Base-by-base conservation (phyloP, 2,329 filamentous ascomycete genomes). In the Elsinoe necatrix region DNA sequence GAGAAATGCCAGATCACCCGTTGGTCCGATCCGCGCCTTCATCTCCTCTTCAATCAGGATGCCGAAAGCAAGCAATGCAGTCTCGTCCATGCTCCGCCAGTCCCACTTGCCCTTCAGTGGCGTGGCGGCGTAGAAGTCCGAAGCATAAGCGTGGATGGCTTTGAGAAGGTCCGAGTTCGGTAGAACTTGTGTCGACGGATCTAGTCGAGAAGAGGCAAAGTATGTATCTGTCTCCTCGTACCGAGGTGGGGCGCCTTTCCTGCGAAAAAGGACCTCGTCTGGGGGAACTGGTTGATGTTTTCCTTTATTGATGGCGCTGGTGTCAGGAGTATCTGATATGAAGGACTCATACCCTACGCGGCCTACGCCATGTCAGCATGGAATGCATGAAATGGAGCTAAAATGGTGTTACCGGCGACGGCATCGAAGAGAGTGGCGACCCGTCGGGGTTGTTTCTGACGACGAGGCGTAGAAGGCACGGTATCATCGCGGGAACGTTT, bases 181-280 rank as follows among this genome's bases (percentile, higher is more conserved):
- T 14, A 91, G 73, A 7, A 73, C 65, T 50, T 74, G 73, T 11
- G 72, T 70, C 2, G 73, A 73, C 1, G 60, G 25, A 12, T 81
- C 71, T n/a, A 81, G 69, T 27, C 74, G 68, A 56, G 82, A 79
- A 66, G 85, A 78, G 3, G 84, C 80, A 63, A 80, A 81, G 71
- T 90, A 91, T 59, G 85, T 75, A 68, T 90, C 86, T 58, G 82
- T 77, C 69, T 90, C 86, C 56, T 79, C 79, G 65, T 83, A 89
- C 55, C 86, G 81, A 18, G 75, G 71, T 1, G 86, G 86, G 1
- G 86, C 86, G 58, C 79, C 73, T 61, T 75, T 75, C 47, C 80
- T 78, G 25, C 80, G 80, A 68, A 88, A 90, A 3, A 91, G 77
- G 0, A 85, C 81, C 58, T 88, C 83, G 56, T 89, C 86, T 1